Base-by-base conservation (phyloP, 176 grass and related monocot genomes). In the Rhynchospora pubera region DNA sequence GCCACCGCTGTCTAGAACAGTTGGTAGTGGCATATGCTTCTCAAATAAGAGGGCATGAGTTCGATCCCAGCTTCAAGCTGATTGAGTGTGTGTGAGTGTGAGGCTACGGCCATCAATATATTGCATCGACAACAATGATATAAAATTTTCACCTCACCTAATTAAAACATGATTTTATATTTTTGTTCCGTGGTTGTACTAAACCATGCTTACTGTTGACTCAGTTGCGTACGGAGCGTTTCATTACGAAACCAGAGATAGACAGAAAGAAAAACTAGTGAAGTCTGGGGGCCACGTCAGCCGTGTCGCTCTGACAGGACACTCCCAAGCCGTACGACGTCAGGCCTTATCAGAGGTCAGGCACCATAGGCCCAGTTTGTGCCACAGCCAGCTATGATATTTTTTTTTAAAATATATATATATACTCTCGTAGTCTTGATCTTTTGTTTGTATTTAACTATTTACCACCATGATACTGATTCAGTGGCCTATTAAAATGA, bases 211-310 rank as follows among this genome's bases (percentile, higher is more conserved):
- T 8, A 23, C 44, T 24, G 18, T 74, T 74, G 69, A 28, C 26
- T 28, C 26, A 1, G 26, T 28, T 28, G 26, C 26, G 26, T 28
- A 28, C 26, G 26, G 0, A 28, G 26, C 39, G 11, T n/a, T 14
- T 69, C 2, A 45, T 69, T 69, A 69, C 9, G n/a, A 12, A 47
- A 12, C 9, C 43, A 71, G 18, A 5, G 5, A 2, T 8, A 76
- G 47, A 53, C 5, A 76, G 21, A 74, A 19, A 73, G 43, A 44
- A 55, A 76, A 76, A 13, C 47, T 76, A 13, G 72, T 76, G 13
- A 76, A 76, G 11, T 76, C 48, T 55, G 45, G 71, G n/a, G 42
- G 47, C 72, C 71, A 76, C 72, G 72, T 76, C 72, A 55, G 72
- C 48, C 0, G 48, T 55, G 9, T 28, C 26, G 28, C 23, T 55